These are phyloP conservation scores for Cystofilobasidium macerans DNA, from an alignment of 768 basidiomycete genomes.

Conservation along the genomic window DNA sequence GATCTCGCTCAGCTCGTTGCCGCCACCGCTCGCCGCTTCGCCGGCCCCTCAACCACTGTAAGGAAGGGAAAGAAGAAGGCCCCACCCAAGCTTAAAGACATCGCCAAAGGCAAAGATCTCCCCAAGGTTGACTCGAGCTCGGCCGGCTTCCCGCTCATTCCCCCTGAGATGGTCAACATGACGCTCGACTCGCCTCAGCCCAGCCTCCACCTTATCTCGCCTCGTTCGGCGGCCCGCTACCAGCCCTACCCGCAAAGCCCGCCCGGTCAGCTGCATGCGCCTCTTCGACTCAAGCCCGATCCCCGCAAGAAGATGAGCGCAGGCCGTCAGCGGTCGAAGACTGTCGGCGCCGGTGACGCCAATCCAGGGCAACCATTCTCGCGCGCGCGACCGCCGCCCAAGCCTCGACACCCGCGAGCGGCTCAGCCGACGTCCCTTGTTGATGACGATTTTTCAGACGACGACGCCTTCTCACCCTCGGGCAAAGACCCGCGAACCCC, in stretches of 20 bases:
- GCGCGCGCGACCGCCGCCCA: too few species aligned
- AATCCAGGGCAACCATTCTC: too few species aligned
- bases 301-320: too few species aligned
- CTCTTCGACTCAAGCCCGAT: too few species aligned
- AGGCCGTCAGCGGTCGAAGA: too few species aligned
- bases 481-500: neutral
- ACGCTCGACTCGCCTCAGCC: neutral
- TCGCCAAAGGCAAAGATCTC: neutral
- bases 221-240: neutral
- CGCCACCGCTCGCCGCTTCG: neutral
- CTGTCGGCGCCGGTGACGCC: too few species aligned
- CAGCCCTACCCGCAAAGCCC: neutral
- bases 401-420: too few species aligned
- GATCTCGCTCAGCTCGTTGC: neutral
- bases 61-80: neutral
- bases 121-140: neutral
- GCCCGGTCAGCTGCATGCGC: neutral
- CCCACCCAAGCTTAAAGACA: neutral
- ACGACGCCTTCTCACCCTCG: neutral
- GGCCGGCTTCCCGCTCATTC: neutral
- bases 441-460: neutral
- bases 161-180: neutral
- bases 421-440: too few species aligned
- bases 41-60: neutral
- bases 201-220: too few species aligned